Conservation (phyloP, 768 basidiomycete species). For the Daedalea quercina region DNA sequence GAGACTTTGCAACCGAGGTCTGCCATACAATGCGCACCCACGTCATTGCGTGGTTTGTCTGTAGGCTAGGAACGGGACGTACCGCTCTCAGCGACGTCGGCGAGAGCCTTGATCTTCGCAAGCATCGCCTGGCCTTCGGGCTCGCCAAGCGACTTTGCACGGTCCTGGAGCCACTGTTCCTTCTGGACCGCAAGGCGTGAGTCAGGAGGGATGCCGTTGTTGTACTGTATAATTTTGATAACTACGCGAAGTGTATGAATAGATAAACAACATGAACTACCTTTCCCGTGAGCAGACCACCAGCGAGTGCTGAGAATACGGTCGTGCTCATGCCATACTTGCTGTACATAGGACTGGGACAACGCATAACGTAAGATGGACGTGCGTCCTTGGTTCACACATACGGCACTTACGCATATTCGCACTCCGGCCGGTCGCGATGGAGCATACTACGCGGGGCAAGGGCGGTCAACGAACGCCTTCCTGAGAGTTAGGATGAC, state of each 20-base stretch:
- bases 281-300: conserved; percentile 75
- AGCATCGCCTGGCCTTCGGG: conserved; percentile 61
- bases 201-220: conserved; percentile 66
- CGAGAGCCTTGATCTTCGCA: conserved; percentile 60
- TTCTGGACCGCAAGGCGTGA: conserved; percentile 61
- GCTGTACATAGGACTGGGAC: conserved; percentile 47
- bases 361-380: not conserved
- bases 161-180: conserved; percentile 36
- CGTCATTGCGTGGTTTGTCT: not conserved
- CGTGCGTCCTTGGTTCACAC: not conserved
- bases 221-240: conserved; percentile 37
- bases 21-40: conserved; percentile 13
- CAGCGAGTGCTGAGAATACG: conserved; percentile 66
- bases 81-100: conserved; percentile 54
- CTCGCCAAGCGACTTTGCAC: conserved; percentile 42
- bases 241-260: not conserved
- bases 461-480: not conserved
- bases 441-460: conserved; percentile 51
- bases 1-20: conserved; percentile 52
- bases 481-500: not conserved
- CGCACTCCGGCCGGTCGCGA: conserved; percentile 76
- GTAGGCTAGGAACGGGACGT: not conserved
- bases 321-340: conserved; percentile 65
- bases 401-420: conserved; percentile 45
- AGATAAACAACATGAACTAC: conserved; percentile 22